These are phyloP conservation scores for Zygosaccharomyces sapae DNA, from an alignment of 1,139 yeast genomes.

Conservation along the genomic window DNA sequence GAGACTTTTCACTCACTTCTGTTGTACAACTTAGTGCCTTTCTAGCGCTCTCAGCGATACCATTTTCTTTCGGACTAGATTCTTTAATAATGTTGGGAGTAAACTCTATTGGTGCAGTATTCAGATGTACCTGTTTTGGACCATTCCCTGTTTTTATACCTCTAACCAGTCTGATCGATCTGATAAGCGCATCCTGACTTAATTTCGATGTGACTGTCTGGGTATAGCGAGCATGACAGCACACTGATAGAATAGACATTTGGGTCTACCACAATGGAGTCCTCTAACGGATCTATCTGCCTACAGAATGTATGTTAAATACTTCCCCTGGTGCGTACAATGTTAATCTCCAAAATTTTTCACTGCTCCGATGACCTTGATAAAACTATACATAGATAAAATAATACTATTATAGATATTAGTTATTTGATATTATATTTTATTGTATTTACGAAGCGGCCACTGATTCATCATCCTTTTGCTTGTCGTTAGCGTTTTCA, in stretches of 20 bases:
- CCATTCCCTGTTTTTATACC: constrained; percentile 8
- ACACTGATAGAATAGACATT: constrained; percentile 2
- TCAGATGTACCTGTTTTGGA: constrained; percentile 19
- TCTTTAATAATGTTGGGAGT: constrained; percentile 34
- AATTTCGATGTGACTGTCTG: background rate
- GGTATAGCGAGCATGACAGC: constrained; percentile 2
- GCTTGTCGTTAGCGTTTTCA: constrained; percentile 24
- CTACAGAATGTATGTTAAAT: background rate
- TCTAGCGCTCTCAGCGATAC: constrained; percentile 23
- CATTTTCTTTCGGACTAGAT: constrained; percentile 6
- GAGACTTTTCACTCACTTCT: constrained; percentile 26
- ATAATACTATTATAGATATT: background rate
- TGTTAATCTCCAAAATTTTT: constrained; percentile 1
- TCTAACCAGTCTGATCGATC: constrained; percentile 3
- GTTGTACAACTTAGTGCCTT: constrained; percentile 38
- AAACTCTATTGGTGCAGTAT: constrained; percentile 39
- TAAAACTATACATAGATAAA: background rate
- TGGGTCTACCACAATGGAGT: constrained; percentile 3
- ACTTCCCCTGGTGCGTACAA: background rate
- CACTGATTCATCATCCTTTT: constrained; percentile 18
- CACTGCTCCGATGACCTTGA: background rate
- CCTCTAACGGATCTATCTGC: background rate
- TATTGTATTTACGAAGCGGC: constrained; percentile 7
- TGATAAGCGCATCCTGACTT: background rate
- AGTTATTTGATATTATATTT: background rate